Percentiles rank a stretch among this genome's conserved stretches.
These are phyloP conservation scores for Beauveria asiatica DNA, from an alignment of 2,329 filamentous ascomycete species.

Conservation along the genomic window DNA sequence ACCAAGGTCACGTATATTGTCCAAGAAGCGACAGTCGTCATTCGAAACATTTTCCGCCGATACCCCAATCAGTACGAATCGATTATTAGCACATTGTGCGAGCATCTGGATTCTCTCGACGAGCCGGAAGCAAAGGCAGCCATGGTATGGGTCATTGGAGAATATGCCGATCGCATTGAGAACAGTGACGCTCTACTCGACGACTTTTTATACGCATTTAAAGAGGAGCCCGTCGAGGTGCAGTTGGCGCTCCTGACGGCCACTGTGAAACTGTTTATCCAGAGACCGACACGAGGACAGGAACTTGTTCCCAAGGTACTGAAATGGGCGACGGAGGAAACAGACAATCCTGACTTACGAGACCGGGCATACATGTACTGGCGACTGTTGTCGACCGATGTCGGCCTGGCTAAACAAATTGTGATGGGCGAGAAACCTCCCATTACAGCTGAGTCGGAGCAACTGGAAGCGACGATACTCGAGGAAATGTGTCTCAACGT, in stretches of 20 bases:
- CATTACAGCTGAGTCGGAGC: conserved; percentile 93
- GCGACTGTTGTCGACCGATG: conserved; percentile 88
- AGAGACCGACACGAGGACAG: conserved; percentile 88
- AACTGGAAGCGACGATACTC: conserved; percentile 79
- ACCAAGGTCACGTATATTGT: conserved; percentile 99
- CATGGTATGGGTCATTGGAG: conserved; percentile 98
- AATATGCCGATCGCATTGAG: conserved; percentile 95
- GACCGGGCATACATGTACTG: conserved; percentile 99
- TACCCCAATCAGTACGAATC: conserved; percentile 98
- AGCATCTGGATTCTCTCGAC: conserved; percentile 91
- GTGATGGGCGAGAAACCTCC: conserved; percentile 97
- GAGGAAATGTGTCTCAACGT: conserved; percentile 98
- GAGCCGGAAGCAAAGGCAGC: conserved; percentile 97
- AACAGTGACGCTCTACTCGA: conserved; percentile 91
- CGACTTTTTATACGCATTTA: conserved; percentile 89
- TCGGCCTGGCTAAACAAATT: conserved; percentile 72
- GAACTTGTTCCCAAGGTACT: conserved; percentile 88
- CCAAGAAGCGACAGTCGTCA: conserved; percentile 96
- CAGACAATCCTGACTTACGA: conserved; percentile 94
- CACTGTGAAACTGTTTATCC: conserved; percentile 96
- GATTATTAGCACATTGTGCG: conserved; percentile 91
- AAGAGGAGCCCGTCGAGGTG: conserved; percentile 91
- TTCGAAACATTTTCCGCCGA: conserved; percentile 97
- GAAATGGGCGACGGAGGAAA: conserved; percentile 98
- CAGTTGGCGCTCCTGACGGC: conserved; percentile 90